phyloP scores from a whole-genome alignment of 768 basidiomycete species.

The Pisolithus sp. region DNA sequence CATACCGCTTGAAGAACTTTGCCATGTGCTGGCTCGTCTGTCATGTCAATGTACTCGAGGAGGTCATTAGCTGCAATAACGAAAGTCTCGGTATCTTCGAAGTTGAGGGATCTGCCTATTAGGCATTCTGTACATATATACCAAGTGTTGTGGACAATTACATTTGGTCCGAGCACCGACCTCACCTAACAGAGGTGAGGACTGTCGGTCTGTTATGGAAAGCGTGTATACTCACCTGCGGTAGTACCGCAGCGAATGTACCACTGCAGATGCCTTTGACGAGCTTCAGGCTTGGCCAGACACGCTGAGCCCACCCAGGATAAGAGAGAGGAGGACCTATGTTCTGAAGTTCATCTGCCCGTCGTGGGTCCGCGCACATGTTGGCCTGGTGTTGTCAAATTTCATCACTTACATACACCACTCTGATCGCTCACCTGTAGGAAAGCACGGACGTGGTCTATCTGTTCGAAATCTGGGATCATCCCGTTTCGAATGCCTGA shows the following conservation, averaged over 20 bases:
- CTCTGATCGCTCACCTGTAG: too few relatives aligned
- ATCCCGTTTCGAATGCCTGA: too few relatives aligned
- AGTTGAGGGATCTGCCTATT: constrained; percentile 1
- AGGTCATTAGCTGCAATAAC: constrained; percentile 1
- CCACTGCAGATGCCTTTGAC: constrained; percentile 6
- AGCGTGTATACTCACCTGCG: not conserved
- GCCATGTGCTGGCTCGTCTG: not conserved
- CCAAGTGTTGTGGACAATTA: not conserved
- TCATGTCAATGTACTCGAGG: constrained; percentile 4
- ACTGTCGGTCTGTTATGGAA: too few relatives aligned
- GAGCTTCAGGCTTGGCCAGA: constrained; percentile 4
- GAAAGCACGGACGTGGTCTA: too few relatives aligned
- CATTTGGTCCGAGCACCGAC: constrained; percentile 4
- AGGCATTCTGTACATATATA: constrained; percentile 2
- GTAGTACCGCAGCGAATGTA: not conserved
- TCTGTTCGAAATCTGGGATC: too few relatives aligned
- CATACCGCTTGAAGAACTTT: not conserved
- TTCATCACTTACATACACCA: too few relatives aligned
- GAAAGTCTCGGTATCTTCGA: not conserved
- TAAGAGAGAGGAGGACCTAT: not conserved
- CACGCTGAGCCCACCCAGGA: not conserved
- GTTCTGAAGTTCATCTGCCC: constrained; percentile 4
- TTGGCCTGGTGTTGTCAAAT: too few relatives aligned
- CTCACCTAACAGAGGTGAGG: not conserved
- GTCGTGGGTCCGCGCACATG: not conserved